Percentiles rank a stretch among this genome's conserved stretches.
These are phyloP conservation scores for Euphrasia confusa DNA, from an alignment of 257 asterid genomes.

Conservation along the genomic window DNA sequence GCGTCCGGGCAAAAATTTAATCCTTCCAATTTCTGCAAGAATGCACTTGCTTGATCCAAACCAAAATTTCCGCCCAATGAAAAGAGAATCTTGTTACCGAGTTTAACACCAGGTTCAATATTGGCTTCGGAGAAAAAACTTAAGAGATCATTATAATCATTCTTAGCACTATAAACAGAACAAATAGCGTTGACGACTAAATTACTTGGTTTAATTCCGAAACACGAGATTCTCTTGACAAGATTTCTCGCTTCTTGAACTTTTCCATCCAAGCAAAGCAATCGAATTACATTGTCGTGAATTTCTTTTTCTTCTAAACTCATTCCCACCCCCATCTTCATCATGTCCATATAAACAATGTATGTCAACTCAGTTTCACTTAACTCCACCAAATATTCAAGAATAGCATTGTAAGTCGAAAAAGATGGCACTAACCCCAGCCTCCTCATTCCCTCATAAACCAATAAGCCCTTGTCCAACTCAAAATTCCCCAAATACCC, in stretches of 20 bases:
- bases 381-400: slow-evolving; percentile 47
- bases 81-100: slow-evolving; percentile 58
- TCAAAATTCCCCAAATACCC: slow-evolving; percentile 53
- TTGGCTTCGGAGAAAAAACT: slow-evolving; percentile 54
- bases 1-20: slow-evolving; percentile 60
- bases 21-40: slow-evolving; percentile 50
- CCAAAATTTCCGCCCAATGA: slow-evolving; percentile 56
- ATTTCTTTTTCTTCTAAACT: slow-evolving; percentile 32
- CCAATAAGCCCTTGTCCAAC: slow-evolving; percentile 49
- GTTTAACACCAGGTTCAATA: slow-evolving; percentile 37
- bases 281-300: slow-evolving; percentile 50
- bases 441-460: slow-evolving; percentile 59
- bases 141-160: slow-evolving; percentile 71
- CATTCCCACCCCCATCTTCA: slow-evolving; percentile 38
- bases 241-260: slow-evolving; percentile 77
- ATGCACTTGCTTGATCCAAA: slow-evolving; percentile 42
- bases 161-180: slow-evolving; percentile 67
- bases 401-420: slow-evolving; percentile 45
- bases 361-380: slow-evolving; percentile 43
- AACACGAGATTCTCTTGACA: slow-evolving; percentile 35
- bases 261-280: slow-evolving; percentile 64
- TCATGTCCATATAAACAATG: slow-evolving; percentile 47
- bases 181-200: slow-evolving; percentile 42
- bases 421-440: slow-evolving; percentile 48
- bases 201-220: slow-evolving; percentile 45